These are phyloP conservation scores for Linanthus parryae DNA, from an alignment of 148 eudicot species.

Conservation along the genomic window DNA sequence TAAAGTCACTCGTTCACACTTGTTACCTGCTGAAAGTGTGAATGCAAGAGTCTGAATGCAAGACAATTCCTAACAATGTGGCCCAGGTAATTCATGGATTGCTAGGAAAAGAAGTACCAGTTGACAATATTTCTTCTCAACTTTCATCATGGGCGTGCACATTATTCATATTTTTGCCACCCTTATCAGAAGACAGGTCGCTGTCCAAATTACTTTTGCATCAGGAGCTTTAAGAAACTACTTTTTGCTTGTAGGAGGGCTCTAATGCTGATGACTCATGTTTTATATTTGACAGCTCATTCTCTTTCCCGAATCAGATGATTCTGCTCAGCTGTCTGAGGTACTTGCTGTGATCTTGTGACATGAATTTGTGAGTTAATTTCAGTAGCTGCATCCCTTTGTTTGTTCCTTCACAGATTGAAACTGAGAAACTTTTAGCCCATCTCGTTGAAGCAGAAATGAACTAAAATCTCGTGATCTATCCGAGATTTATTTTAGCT, in stretches of 20 bases:
- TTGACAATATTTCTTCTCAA: slow-evolving; percentile 69
- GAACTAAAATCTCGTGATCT: no score
- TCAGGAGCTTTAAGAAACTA: background rate
- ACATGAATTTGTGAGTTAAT: background rate
- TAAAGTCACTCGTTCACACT: no score
- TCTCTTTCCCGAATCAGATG: slow-evolving; percentile 95
- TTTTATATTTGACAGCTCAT: slow-evolving; percentile 54
- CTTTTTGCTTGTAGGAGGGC: background rate
- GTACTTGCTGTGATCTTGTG: slow-evolving; percentile 27
- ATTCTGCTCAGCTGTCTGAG: slow-evolving; percentile 98
- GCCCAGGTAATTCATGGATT: slow-evolving; percentile 89
- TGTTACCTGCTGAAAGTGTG: no score
- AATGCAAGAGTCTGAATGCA: no score
- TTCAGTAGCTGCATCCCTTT: background rate
- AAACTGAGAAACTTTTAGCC: slow-evolving; percentile 89
- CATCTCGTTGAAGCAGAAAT: slow-evolving; percentile 95
- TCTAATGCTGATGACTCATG: background rate
- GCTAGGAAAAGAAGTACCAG: slow-evolving; percentile 71
- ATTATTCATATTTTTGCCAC: slow-evolving; percentile 84
- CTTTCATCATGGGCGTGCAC: slow-evolving; percentile 99
- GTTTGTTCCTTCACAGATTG: slow-evolving; percentile 56
- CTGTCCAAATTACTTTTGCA: slow-evolving; percentile 1
- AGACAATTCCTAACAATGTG: no score
- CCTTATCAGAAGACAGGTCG: slow-evolving; percentile 84
- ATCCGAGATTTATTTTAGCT: no score